phyloP scores from a whole-genome alignment of 202 grass and related monocot genomes.

The Hordeum pubiflorum region DNA sequence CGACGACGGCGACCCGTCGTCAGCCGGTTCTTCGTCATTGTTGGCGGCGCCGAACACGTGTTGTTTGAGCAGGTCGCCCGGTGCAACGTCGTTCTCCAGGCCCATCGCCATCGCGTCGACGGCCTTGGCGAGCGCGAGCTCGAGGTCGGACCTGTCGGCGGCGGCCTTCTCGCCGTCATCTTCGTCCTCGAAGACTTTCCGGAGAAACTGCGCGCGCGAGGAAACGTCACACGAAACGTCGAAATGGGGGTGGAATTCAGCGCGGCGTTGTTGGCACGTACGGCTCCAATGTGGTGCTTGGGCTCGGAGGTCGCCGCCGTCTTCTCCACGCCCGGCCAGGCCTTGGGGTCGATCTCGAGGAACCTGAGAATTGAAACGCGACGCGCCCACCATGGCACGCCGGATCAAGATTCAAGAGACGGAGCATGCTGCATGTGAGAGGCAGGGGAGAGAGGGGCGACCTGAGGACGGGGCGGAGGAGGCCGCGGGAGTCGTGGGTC shows the following conservation, averaged over 20 bases:
- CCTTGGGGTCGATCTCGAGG: slow-evolving; percentile 79
- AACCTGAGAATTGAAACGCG: slow-evolving; percentile 38
- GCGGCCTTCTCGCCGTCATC: slow-evolving; percentile 46
- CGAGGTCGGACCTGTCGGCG: slow-evolving; percentile 57
- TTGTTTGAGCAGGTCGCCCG: neutral
- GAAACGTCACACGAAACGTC: neutral
- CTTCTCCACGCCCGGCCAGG: slow-evolving; percentile 82
- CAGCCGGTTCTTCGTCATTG: neutral
- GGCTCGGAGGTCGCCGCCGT: slow-evolving; percentile 61
- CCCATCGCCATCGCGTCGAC: slow-evolving; percentile 83
- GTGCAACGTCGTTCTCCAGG: slow-evolving; percentile 19
- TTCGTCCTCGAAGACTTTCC: slow-evolving; percentile 76
- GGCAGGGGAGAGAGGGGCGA: neutral
- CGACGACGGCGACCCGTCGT: neutral
- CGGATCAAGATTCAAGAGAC: neutral
- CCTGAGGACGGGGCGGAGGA: slow-evolving; percentile 88
- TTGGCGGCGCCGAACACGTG: neutral
- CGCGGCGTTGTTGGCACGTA: slow-evolving; percentile 9
- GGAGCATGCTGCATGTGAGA: neutral
- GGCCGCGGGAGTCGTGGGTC: slow-evolving; percentile 79
- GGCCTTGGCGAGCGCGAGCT: slow-evolving; percentile 75
- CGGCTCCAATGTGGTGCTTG: slow-evolving; percentile 90
- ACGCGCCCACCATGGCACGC: neutral
- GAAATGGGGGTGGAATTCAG: neutral
- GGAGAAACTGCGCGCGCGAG: slow-evolving; percentile 48